phyloP scores from a whole-genome alignment of 2,329 filamentous ascomycete genomes.

The Cladorrhinum sp. region DNA sequence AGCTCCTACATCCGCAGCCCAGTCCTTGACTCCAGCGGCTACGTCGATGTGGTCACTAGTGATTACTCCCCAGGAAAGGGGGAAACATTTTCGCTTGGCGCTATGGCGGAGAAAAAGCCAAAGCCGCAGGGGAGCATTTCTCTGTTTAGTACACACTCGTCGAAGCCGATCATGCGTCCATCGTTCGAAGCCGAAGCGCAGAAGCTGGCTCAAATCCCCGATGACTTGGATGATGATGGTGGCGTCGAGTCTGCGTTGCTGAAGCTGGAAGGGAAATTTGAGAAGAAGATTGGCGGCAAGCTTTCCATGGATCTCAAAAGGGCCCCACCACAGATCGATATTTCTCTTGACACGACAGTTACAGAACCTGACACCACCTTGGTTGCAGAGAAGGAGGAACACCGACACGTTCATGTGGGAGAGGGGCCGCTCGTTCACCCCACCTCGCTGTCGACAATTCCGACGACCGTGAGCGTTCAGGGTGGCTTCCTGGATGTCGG shows the following conservation, averaged over 20 bases:
- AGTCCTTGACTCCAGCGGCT: constrained; percentile 38
- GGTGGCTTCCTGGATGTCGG: constrained; percentile 22
- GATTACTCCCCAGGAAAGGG: constrained; percentile 41
- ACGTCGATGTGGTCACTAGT: constrained; percentile 44
- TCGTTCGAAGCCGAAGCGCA: constrained; percentile 90
- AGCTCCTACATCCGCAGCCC: constrained; percentile 53
- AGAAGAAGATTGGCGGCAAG: constrained; percentile 46
- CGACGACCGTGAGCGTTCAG: constrained; percentile 20
- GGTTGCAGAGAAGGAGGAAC: constrained; percentile 42
- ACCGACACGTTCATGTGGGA: constrained; percentile 45
- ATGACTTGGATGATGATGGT: constrained; percentile 73
- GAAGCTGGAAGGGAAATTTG: constrained; percentile 86
- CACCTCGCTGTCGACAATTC: constrained; percentile 30
- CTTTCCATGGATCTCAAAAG: constrained; percentile 39
- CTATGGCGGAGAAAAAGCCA: constrained; percentile 49
- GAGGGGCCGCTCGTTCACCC: constrained; percentile 33
- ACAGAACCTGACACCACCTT: constrained; percentile 25
- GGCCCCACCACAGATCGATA: constrained; percentile 2
- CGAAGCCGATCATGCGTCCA: constrained; percentile 60
- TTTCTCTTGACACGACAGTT: constrained; percentile 1
- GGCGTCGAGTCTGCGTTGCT: constrained; percentile 89
- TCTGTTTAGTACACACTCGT: constrained; percentile 60
- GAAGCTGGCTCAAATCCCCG: constrained; percentile 81
- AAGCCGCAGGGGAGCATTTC: constrained; percentile 51
- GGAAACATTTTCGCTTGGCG: constrained; percentile 56